A percentile compares a stretch with the other conserved stretches of the same genome.
phyloP scores from a whole-genome alignment of 768 basidiomycete genomes.

The Hypholoma fasciculare region DNA sequence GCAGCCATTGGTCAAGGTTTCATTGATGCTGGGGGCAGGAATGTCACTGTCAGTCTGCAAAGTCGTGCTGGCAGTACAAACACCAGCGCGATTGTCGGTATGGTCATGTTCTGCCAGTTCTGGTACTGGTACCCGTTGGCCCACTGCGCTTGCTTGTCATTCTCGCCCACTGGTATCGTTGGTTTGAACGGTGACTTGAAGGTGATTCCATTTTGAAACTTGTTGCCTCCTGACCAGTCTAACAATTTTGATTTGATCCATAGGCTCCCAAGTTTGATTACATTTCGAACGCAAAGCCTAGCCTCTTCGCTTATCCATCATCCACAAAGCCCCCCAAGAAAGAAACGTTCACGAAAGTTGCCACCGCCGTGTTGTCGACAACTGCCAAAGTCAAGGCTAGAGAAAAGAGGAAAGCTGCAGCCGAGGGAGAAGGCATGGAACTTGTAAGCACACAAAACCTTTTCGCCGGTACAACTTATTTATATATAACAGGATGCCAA shows the following conservation, averaged over 20 bases:
- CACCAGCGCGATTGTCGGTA: slow-evolving; percentile 95
- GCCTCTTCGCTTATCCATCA: slow-evolving; percentile 90
- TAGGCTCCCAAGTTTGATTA: slow-evolving; percentile 95
- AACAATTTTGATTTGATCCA: slow-evolving; percentile 5
- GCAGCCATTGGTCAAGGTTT: slow-evolving; percentile 95
- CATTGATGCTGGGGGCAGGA: slow-evolving; percentile 96
- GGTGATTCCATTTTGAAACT: slow-evolving; percentile 36
- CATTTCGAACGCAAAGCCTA: slow-evolving; percentile 86
- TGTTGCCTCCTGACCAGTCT: not conserved
- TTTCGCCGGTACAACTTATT: not conserved
- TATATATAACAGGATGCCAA: slow-evolving; percentile 32
- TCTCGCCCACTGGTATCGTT: slow-evolving; percentile 94
- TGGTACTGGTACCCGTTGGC: slow-evolving; percentile 99
- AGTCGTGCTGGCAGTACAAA: slow-evolving; percentile 92
- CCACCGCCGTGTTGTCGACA: slow-evolving; percentile 93
- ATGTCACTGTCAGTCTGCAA: slow-evolving; percentile 92
- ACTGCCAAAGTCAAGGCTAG: slow-evolving; percentile 97
- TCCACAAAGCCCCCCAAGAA: slow-evolving; percentile 88
- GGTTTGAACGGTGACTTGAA: slow-evolving; percentile 85
- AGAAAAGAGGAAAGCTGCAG: slow-evolving; percentile 88
- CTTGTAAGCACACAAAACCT: slow-evolving; percentile 51
- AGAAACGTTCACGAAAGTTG: slow-evolving; percentile 89
- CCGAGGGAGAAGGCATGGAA: slow-evolving; percentile 82
- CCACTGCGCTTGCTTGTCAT: slow-evolving; percentile 89
- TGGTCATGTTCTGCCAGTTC: slow-evolving; percentile 97